Conservation (phyloP, 768 basidiomycete species). For the Mycena kentingensis region DNA sequence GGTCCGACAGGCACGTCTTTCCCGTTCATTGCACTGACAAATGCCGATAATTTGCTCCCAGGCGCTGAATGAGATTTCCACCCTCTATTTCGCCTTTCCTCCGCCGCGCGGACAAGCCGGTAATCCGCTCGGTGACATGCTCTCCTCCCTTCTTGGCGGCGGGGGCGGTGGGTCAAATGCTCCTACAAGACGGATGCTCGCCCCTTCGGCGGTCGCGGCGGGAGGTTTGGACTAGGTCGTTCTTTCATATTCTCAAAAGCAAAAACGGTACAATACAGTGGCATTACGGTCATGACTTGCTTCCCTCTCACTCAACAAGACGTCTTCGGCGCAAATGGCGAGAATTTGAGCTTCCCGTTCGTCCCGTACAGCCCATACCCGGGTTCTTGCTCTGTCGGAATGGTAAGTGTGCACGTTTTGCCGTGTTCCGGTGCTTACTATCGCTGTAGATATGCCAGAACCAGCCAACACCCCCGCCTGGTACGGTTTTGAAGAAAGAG, state of each 20-base stretch:
- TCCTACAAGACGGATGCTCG: conserved; percentile 44
- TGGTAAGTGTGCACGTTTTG: neutral
- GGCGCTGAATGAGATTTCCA: conserved; percentile 69
- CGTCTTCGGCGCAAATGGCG: conserved; percentile 59
- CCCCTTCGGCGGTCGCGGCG: conserved; percentile 41
- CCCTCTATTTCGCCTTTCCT: conserved; percentile 85
- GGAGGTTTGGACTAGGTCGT: conserved; percentile 47
- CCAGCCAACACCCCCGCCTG: conserved; percentile 73
- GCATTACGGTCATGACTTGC: neutral
- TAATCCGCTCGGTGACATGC: conserved; percentile 86
- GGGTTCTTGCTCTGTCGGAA: conserved; percentile 38
- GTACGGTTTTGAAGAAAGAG: conserved; percentile 56
- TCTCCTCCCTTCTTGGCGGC: conserved; percentile 88
- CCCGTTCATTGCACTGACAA: neutral
- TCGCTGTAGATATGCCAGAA: conserved; percentile 83
- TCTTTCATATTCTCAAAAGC: neutral
- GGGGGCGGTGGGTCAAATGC: conserved; percentile 33
- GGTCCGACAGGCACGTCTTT: conserved; percentile 59
- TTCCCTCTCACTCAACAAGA: conserved; percentile 62
- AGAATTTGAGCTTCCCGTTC: conserved; percentile 56
- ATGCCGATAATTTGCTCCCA: conserved; percentile 30
- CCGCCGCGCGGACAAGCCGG: conserved; percentile 68
- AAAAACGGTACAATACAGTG: neutral
- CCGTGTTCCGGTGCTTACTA: conserved; percentile 30
- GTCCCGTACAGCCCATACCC: conserved; percentile 70